Conservation (phyloP, 2,329 filamentous ascomycete genomes). For the Neoascochyta sp. region DNA sequence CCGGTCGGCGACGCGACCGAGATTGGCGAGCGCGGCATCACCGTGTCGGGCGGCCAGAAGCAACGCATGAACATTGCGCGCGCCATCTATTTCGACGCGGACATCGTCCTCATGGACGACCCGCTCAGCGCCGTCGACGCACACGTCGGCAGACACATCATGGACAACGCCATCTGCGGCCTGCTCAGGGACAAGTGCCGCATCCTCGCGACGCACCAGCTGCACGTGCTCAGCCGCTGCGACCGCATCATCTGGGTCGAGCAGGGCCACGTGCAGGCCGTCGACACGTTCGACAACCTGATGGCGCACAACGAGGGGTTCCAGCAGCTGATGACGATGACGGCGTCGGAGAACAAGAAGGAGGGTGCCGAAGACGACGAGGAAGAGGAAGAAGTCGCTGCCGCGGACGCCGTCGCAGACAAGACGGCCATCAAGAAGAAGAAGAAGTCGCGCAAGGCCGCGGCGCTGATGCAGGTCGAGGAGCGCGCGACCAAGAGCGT, state of each 20-base stretch:
- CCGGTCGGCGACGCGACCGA: conserved; percentile 84
- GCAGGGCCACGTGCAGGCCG: conserved; percentile 72
- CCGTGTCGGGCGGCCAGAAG: conserved; percentile 91
- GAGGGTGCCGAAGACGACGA: too few species aligned
- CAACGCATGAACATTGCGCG: conserved; percentile 92
- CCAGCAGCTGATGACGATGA: conserved; percentile 76
- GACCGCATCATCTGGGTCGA: conserved; percentile 95
- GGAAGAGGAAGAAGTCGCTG: conserved; percentile 49
- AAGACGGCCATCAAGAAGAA: conserved; percentile 50
- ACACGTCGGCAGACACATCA: conserved; percentile 67
- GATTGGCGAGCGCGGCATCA: conserved; percentile 93
- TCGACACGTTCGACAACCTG: conserved; percentile 86
- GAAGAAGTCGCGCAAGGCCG: conserved; percentile 47
- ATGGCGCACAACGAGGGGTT: conserved; percentile 78
- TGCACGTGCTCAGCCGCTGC: conserved; percentile 86
- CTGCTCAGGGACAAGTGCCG: conserved; percentile 84
- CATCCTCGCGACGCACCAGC: conserved; percentile 88
- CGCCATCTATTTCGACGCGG: conserved; percentile 62
- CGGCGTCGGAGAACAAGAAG: conserved; percentile 58
- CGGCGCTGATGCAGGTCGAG: conserved; percentile 67
- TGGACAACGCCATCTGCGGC: conserved; percentile 90
- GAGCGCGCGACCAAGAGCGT: conserved; percentile 73
- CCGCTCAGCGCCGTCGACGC: conserved; percentile 57
- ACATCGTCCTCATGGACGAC: conserved; percentile 62
- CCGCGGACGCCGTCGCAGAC: conserved; percentile 58